Percentiles rank a stretch among this genome's conserved stretches.
These are phyloP conservation scores for Nepenthes mirabilis DNA, from an alignment of 148 eudicot species.

Conservation along the genomic window DNA sequence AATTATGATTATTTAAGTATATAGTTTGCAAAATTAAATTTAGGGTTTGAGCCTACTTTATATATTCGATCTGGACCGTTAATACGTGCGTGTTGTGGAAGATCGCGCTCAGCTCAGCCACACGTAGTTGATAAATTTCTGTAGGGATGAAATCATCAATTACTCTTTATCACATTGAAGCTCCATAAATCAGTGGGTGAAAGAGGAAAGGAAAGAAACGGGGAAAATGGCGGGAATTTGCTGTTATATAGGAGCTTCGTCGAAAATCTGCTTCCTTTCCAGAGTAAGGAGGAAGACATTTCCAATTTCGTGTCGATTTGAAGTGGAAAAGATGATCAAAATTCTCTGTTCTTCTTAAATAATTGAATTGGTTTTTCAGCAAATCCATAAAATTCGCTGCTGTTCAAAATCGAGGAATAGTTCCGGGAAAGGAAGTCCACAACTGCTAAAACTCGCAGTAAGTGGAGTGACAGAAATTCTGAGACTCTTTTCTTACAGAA, in stretches of 20 bases:
- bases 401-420: constrained; percentile 16
- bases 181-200: not conserved
- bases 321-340: not conserved
- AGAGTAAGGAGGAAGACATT: not conserved
- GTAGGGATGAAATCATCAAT: too few species aligned
- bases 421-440: constrained; percentile 24
- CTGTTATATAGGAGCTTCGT: constrained; percentile 3
- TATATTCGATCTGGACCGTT: too few species aligned
- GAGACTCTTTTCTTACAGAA: constrained; percentile 30
- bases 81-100: too few species aligned
- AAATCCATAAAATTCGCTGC: constrained; percentile 14
- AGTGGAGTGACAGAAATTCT: constrained; percentile 42
- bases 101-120: too few species aligned
- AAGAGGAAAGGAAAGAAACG: not conserved
- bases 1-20: too few species aligned
- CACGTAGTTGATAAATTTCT: too few species aligned
- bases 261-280: not conserved
- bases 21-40: too few species aligned
- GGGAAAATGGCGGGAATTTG: constrained; percentile 16
- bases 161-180: not conserved
- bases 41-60: too few species aligned
- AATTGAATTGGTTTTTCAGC: not conserved
- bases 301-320: not conserved
- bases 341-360: not conserved
- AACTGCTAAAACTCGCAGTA: constrained; percentile 24